Evolutionary conservation across 2,329 filamentous ascomycete genomes (phyloP).

Genomic region (Chrysoporthe austroafricana): DNA sequence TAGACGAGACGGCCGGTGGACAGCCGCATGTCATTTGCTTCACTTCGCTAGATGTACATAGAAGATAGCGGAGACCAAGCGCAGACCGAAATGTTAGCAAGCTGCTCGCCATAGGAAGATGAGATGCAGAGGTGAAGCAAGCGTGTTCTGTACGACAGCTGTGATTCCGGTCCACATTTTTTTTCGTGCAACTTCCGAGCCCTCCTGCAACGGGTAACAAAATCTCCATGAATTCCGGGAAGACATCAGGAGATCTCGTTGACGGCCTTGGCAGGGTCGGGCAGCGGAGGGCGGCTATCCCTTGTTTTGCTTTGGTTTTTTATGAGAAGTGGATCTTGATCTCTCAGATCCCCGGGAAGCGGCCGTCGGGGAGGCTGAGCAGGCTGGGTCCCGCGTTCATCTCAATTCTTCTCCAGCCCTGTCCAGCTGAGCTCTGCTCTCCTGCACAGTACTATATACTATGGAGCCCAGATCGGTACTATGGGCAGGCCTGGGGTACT

Average conservation of each 20-base stretch:
- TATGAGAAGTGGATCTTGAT: slow-evolving; percentile 1
- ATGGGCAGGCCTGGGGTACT: not conserved
- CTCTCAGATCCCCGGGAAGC: not conserved
- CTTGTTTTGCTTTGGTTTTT: not conserved
- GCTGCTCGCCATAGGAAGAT: not conserved
- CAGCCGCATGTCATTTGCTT: not conserved
- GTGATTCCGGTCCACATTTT: too few species aligned
- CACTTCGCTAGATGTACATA: not conserved
- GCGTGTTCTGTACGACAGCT: too few species aligned
- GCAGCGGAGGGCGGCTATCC: not conserved
- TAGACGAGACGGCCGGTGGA: not conserved
- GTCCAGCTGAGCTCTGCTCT: not conserved
- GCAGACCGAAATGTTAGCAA: not conserved
- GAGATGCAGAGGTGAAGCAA: too few species aligned
- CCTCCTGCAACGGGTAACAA: not conserved
- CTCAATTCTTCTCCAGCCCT: slow-evolving; percentile 1
- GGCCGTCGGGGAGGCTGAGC: slow-evolving; percentile 1
- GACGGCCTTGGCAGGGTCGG: slow-evolving; percentile 9
- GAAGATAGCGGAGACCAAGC: not conserved
- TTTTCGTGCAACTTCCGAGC: not conserved
- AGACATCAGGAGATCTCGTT: slow-evolving; percentile 10
- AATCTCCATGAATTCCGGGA: not conserved
- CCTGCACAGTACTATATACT: not conserved
- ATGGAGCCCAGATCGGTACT: not conserved
- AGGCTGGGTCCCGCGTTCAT: slow-evolving; percentile 6